These are phyloP conservation scores for Lachnellula hyalina DNA, from an alignment of 2,329 filamentous ascomycete species.

Conservation along the genomic window DNA sequence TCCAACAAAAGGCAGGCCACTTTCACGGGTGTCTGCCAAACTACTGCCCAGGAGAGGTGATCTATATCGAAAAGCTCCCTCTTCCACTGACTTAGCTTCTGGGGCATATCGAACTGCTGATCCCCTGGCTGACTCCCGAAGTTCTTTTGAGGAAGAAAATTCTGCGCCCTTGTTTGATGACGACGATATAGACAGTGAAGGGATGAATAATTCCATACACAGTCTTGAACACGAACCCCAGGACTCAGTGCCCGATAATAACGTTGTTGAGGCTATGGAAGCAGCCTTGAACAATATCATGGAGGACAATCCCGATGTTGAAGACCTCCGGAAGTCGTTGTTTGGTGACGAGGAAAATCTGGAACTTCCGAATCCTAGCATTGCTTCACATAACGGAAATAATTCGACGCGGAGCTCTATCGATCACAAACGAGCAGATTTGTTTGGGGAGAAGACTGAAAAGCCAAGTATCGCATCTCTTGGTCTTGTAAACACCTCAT, in stretches of 20 bases:
- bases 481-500: conserved; percentile 81
- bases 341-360: conserved; percentile 49
- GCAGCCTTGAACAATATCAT: conserved; percentile 88
- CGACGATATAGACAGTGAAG: conserved; percentile 69
- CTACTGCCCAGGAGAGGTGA: conserved; percentile 42
- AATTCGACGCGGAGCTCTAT: conserved; percentile 58
- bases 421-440: conserved; percentile 46
- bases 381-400: conserved; percentile 48
- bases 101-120: conserved; percentile 34
- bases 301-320: conserved; percentile 66
- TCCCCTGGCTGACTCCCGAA: conserved; percentile 42
- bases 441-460: conserved; percentile 42
- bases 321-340: conserved; percentile 61
- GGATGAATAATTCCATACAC: conserved; percentile 64
- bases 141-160: conserved; percentile 65
- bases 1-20: conserved; percentile 37
- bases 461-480: conserved; percentile 89
- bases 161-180: conserved; percentile 70
- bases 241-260: conserved; percentile 58
- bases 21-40: conserved; percentile 44
- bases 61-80: conserved; percentile 54
- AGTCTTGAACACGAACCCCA: conserved; percentile 72
- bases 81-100: conserved; percentile 53
- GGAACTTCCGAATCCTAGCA: conserved; percentile 41
- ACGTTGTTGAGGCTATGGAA: conserved; percentile 89